Evolutionary conservation across 306 rosid species (phyloP).

Genomic region (Trichosanthes cucumerina): DNA sequence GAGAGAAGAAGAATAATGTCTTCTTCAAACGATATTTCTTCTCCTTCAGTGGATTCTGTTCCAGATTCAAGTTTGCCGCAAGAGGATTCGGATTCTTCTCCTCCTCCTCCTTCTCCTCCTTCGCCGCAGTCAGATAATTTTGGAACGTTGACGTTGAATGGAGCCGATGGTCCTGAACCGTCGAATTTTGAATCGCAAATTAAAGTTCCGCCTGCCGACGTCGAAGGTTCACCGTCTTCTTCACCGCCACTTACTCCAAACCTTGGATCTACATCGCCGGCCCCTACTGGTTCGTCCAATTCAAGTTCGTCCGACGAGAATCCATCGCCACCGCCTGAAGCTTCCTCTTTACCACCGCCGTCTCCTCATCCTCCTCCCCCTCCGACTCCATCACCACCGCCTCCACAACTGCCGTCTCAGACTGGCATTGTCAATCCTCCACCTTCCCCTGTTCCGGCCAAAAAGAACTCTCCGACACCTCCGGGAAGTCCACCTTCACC

Average conservation of each 20-base stretch:
- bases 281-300: neutral
- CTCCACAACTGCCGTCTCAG: neutral
- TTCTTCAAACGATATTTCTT: constrained; percentile 9
- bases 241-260: neutral
- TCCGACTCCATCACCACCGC: constrained; percentile 8
- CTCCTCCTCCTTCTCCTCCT: constrained; percentile 2
- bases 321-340: constrained; percentile 2
- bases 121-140: neutral
- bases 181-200: neutral
- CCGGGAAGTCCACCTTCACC: constrained; percentile 7
- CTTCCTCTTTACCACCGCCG: constrained; percentile 17
- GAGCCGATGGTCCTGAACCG: neutral
- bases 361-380: constrained; percentile 11
- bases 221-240: neutral
- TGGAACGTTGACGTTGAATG: neutral
- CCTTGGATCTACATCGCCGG: constrained; percentile 2
- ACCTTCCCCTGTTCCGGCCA: neutral
- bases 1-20: neutral
- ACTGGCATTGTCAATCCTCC: neutral
- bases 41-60: neutral
- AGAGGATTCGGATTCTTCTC: neutral
- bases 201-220: neutral
- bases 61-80: constrained; percentile 4
- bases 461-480: neutral
- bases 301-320: neutral